Evolutionary conservation across 345 rosid species (phyloP).

Genomic region (Populus alba): DNA sequence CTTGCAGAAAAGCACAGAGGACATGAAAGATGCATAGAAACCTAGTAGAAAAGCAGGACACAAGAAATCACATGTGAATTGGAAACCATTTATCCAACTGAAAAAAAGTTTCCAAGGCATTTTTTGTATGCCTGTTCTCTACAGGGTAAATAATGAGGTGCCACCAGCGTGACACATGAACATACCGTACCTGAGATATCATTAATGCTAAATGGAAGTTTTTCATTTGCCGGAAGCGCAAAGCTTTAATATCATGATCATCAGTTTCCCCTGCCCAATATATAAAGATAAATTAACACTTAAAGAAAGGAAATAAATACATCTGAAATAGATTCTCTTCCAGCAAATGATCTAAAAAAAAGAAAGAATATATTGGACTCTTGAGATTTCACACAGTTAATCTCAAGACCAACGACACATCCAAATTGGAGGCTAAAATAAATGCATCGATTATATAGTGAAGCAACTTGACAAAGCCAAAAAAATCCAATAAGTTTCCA

Average conservation of each 20-base stretch:
- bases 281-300: slow-evolving; percentile 2
- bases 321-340: too few species aligned
- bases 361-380: not conserved
- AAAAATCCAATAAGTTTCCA: too few species aligned
- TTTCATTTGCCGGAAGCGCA: slow-evolving; percentile 84
- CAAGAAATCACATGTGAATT: not conserved
- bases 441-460: too few species aligned
- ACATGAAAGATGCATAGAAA: too few species aligned
- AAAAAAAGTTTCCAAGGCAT: not conserved
- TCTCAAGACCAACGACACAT: not conserved
- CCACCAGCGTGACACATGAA: not conserved
- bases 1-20: too few species aligned
- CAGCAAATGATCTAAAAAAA: not conserved
- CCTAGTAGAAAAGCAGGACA: not conserved
- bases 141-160: not conserved
- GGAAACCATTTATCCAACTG: not conserved
- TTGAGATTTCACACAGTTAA: not conserved
- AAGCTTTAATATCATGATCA: slow-evolving; percentile 53
- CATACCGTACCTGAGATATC: slow-evolving; percentile 71
- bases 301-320: too few species aligned
- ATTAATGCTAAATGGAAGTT: slow-evolving; percentile 86
- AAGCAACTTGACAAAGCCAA: too few species aligned
- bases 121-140: not conserved
- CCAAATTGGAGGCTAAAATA: not conserved
- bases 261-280: slow-evolving; percentile 67